These are phyloP conservation scores for Colletotrichum noveboracense DNA, from an alignment of 2,329 filamentous ascomycete genomes.

Conservation along the genomic window DNA sequence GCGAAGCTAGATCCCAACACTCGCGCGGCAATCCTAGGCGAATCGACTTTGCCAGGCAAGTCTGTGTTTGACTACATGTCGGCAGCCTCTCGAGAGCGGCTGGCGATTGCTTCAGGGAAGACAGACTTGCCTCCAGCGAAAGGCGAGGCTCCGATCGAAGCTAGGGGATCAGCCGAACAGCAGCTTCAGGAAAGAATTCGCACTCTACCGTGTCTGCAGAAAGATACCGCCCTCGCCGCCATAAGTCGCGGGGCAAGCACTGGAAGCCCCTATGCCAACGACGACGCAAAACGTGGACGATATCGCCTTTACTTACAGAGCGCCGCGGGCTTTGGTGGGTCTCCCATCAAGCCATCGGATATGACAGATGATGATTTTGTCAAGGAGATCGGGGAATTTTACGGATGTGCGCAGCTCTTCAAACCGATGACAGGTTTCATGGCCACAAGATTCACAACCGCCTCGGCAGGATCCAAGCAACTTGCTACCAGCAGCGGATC, in stretches of 20 bases:
- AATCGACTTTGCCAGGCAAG: slow-evolving; percentile 82
- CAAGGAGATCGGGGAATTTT: slow-evolving; percentile 80
- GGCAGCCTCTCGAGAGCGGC: slow-evolving; percentile 74
- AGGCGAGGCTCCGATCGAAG: slow-evolving; percentile 74
- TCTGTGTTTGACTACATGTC: slow-evolving; percentile 95
- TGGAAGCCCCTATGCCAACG: slow-evolving; percentile 82
- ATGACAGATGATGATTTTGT: slow-evolving; percentile 75
- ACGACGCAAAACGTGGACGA: slow-evolving; percentile 77
- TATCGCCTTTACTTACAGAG: slow-evolving; percentile 85
- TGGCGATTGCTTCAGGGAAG: slow-evolving; percentile 79
- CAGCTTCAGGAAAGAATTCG: slow-evolving; percentile 62
- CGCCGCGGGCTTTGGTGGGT: slow-evolving; percentile 66
- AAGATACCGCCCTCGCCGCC: slow-evolving; percentile 70
- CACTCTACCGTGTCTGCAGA: slow-evolving; percentile 69
- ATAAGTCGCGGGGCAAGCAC: slow-evolving; percentile 68
- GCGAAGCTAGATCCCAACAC: slow-evolving; percentile 78
- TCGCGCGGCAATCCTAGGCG: slow-evolving; percentile 75
- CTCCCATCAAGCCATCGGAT: slow-evolving; percentile 50
- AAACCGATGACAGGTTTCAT: slow-evolving; percentile 91
- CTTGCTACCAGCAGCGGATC: slow-evolving; percentile 20
- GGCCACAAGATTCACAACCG: slow-evolving; percentile 89
- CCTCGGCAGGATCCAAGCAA: slow-evolving; percentile 49
- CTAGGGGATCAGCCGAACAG: slow-evolving; percentile 67
- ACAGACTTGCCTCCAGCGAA: slow-evolving; percentile 77
- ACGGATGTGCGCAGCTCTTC: slow-evolving; percentile 72